Percentiles rank a stretch among this genome's conserved stretches.
Conservation (phyloP, 129 eudicot genomes). For the Rutidosis leptorrhynchoides region DNA sequence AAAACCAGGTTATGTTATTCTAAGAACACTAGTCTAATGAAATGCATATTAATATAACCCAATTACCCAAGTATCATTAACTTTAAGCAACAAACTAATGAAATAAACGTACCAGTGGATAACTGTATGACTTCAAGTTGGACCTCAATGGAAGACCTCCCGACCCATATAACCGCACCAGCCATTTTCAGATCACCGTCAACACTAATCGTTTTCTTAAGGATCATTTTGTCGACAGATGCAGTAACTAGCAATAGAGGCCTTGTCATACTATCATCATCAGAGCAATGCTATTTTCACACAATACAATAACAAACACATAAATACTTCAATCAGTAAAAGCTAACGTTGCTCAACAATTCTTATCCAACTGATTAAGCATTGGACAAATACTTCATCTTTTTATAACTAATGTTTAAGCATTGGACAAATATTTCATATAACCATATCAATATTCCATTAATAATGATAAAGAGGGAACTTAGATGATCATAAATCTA, state of each 20-base stretch:
- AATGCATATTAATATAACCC: not conserved
- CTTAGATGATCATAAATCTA: not conserved
- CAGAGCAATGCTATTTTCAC: constrained; percentile 76
- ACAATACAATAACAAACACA: constrained; percentile 21
- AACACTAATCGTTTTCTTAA: constrained; percentile 84
- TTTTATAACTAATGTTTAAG: not conserved
- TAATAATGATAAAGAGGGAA: not conserved
- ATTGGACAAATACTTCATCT: not conserved
- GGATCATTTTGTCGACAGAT: constrained; percentile 92
- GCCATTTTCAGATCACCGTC: constrained; percentile 69
- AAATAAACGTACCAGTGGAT: constrained; percentile 45
- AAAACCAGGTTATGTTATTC: not conserved
- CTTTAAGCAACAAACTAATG: not conserved
- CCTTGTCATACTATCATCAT: constrained; percentile 85
- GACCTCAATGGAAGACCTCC: constrained; percentile 88
- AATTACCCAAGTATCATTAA: not conserved
- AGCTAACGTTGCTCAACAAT: not conserved
- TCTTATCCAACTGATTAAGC: not conserved
- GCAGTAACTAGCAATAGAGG: constrained; percentile 90
- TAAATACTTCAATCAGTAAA: not conserved
- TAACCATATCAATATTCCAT: not conserved
- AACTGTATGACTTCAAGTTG: constrained; percentile 83
- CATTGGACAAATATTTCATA: not conserved
- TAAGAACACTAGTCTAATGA: not conserved
- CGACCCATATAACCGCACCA: constrained; percentile 97